A percentile compares a stretch with the other conserved stretches of the same genome.
Conservation (phyloP, 805 yeast species). For the Wickerhamiella nectarea region DNA sequence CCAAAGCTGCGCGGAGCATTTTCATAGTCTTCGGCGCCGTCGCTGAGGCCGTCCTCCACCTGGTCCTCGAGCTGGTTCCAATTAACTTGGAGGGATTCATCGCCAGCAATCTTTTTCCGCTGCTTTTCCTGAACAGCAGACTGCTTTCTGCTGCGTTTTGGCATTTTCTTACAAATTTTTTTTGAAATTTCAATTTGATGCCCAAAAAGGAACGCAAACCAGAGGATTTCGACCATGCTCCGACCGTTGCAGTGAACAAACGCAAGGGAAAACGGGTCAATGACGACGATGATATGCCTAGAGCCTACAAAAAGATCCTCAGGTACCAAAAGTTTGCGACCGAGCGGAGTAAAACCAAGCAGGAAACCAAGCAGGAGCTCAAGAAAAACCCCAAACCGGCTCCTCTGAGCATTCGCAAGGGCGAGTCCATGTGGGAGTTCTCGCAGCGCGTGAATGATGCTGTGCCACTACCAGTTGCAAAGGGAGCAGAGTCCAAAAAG, state of each 20-base stretch:
- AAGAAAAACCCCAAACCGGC: slow-evolving; percentile 4
- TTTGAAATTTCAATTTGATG: slow-evolving; percentile 7
- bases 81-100: slow-evolving; percentile 9
- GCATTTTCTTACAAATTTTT: slow-evolving; percentile 11
- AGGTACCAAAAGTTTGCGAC: not conserved
- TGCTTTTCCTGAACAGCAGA: slow-evolving; percentile 5
- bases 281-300: slow-evolving; percentile 25
- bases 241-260: slow-evolving; percentile 1
- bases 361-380: slow-evolving; percentile 8
- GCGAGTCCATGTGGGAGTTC: slow-evolving; percentile 30
- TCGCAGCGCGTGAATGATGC: slow-evolving; percentile 30
- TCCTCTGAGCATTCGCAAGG: slow-evolving; percentile 21
- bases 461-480: slow-evolving; percentile 28
- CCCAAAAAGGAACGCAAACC: slow-evolving; percentile 1
- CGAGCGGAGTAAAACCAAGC: slow-evolving; percentile 10
- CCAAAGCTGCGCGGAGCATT: slow-evolving; percentile 42
- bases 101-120: slow-evolving; percentile 11
- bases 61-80: slow-evolving; percentile 27
- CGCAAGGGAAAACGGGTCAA: not conserved
- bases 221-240: slow-evolving; percentile 1
- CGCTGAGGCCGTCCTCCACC: slow-evolving; percentile 69
- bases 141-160: slow-evolving; percentile 11
- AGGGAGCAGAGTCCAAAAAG: slow-evolving; percentile 23
- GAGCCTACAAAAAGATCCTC: slow-evolving; percentile 24
- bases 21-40: slow-evolving; percentile 17